These are phyloP conservation scores for Globisporangium polare DNA, from an alignment of 352 stramenopile genomes.

Conservation along the genomic window DNA sequence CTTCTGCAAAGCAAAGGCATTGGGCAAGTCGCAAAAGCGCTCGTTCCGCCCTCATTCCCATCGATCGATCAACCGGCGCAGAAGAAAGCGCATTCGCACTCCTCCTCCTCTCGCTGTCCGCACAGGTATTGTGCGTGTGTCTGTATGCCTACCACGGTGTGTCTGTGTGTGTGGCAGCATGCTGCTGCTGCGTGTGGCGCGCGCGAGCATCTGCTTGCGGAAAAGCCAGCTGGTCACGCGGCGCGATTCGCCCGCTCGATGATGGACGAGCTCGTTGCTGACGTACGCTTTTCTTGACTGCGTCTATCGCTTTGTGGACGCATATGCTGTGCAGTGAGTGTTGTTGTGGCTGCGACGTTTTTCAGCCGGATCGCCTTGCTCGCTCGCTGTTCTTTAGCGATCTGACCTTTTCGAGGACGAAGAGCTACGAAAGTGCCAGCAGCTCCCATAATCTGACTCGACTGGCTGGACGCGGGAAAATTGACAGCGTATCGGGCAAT, in stretches of 20 bases:
- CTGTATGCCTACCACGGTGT: too few species aligned
- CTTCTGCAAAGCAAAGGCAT: neutral
- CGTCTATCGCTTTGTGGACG: neutral
- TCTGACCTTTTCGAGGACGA: conserved; percentile 3
- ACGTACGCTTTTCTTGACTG: neutral
- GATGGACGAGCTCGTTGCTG: neutral
- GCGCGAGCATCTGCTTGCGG: neutral
- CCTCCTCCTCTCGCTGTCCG: neutral
- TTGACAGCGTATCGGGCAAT: neutral
- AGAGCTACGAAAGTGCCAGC: conserved; percentile 1
- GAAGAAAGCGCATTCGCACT: conserved; percentile 5
- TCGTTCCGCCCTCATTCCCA: conserved; percentile 5
- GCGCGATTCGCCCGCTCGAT: neutral
- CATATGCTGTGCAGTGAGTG: neutral
- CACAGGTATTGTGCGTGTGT: neutral
- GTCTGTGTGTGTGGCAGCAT: neutral
- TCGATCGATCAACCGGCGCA: neutral
- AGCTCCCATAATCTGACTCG: conserved; percentile 2
- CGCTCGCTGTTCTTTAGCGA: neutral
- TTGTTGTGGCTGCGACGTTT: conserved; percentile 3
- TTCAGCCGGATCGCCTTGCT: neutral
- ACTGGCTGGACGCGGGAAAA: neutral
- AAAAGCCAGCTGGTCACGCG: conserved; percentile 1
- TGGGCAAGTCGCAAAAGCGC: neutral
- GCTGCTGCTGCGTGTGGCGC: neutral